phyloP scores from a whole-genome alignment of 176 grass and related monocot genomes.

The Oropetium thomaeum region DNA sequence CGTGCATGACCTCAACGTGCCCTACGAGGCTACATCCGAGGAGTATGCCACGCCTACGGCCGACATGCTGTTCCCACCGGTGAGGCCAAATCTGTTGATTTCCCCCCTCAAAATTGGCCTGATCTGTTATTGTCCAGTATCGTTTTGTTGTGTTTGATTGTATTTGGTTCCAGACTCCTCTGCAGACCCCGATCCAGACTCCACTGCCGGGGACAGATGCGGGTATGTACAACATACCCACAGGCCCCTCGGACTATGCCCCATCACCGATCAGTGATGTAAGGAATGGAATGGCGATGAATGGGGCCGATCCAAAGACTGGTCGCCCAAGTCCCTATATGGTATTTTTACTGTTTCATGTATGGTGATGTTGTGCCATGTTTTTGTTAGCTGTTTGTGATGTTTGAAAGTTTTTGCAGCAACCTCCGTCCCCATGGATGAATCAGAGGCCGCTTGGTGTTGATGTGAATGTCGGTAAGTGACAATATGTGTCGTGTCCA shows the following conservation, averaged over 20 bases:
- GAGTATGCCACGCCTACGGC: constrained; percentile 93
- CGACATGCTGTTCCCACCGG: constrained; percentile 86
- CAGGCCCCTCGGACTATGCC: constrained; percentile 78
- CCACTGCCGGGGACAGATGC: constrained; percentile 54
- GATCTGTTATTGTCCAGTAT: constrained; percentile 8
- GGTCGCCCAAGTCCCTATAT: constrained; percentile 70
- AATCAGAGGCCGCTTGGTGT: constrained; percentile 67
- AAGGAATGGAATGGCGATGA: constrained; percentile 46
- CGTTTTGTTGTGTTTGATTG: not conserved
- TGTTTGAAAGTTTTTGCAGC: constrained; percentile 45
- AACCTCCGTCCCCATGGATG: constrained; percentile 78
- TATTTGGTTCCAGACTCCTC: constrained; percentile 51
- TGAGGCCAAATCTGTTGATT: constrained; percentile 20
- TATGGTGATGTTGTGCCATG: not conserved
- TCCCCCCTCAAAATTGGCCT: not conserved
- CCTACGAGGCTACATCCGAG: constrained; percentile 82
- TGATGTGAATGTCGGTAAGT: constrained; percentile 94
- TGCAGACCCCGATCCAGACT: constrained; percentile 89
- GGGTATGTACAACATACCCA: constrained; percentile 86
- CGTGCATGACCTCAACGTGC: constrained; percentile 92
- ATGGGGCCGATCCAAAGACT: constrained; percentile 57
- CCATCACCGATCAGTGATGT: constrained; percentile 75
- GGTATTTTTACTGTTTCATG: constrained; percentile 41
- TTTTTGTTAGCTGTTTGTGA: constrained; percentile 1
- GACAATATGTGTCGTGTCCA: no score